Evolutionary conservation across 768 basidiomycete genomes (phyloP).

Genomic region (Termitomyces sp.): DNA sequence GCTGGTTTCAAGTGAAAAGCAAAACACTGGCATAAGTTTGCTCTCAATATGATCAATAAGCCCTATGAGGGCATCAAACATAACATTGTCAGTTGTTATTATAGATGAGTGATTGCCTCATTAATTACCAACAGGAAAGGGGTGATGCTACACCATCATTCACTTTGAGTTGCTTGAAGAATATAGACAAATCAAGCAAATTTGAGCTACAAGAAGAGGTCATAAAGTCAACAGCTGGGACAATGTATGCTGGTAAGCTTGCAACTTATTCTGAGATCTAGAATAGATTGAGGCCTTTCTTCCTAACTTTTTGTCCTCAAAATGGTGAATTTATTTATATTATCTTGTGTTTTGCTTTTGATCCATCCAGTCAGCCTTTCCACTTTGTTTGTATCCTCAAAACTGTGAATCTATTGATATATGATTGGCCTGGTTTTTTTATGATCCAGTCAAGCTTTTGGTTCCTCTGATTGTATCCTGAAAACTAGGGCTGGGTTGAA

Average conservation of each 20-base stretch:
- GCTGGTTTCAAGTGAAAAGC: constrained; percentile 33
- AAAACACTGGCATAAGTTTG: constrained; percentile 17
- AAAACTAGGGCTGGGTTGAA: too few relatives aligned
- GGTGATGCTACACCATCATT: constrained; percentile 21
- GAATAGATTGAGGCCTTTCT: too few relatives aligned
- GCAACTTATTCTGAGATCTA: too few relatives aligned
- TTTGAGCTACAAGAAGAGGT: constrained; percentile 13
- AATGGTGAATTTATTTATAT: too few relatives aligned
- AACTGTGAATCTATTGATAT: too few relatives aligned
- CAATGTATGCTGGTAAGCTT: constrained; percentile 21
- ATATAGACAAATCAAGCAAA: constrained; percentile 12
- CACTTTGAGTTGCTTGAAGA: constrained; percentile 14
- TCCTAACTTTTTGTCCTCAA: too few relatives aligned
- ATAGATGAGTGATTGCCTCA: neutral
- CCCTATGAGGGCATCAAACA: constrained; percentile 19
- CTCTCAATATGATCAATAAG: constrained; percentile 15
- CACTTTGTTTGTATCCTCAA: too few relatives aligned
- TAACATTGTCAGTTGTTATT: constrained; percentile 12
- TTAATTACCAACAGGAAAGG: constrained; percentile 4
- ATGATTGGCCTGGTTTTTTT: too few relatives aligned
- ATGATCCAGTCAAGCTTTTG: too few relatives aligned
- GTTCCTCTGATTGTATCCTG: too few relatives aligned
- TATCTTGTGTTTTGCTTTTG: too few relatives aligned
- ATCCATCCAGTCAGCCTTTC: too few relatives aligned
- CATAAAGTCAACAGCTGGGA: constrained; percentile 19